Percentiles rank a stretch among this genome's conserved stretches.
Evolutionary conservation across 2,329 filamentous ascomycete genomes (phyloP).

Genomic region (Fusarium sp.): DNA sequence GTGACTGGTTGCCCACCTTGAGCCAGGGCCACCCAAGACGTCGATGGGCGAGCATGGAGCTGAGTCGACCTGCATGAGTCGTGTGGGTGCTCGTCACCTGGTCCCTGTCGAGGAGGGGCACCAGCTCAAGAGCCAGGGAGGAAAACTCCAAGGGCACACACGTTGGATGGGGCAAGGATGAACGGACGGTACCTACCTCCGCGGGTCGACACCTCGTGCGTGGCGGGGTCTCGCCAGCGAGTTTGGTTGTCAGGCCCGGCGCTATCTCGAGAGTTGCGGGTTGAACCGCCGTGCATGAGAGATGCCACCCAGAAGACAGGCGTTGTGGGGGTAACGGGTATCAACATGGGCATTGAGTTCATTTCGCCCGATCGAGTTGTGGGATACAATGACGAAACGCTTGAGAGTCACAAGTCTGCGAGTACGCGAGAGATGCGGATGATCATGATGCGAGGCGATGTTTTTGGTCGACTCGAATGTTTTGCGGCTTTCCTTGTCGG

Average conservation of each 20-base stretch:
- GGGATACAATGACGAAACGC: conserved; percentile 1
- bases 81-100: conserved; percentile 36
- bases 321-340: conserved; percentile 31
- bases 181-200: conserved; percentile 19
- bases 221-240: conserved; percentile 32
- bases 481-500: neutral
- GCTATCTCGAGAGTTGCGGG: conserved; percentile 49
- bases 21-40: conserved; percentile 31
- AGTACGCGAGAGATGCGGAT: neutral
- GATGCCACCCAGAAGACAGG: conserved; percentile 40
- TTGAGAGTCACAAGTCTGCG: neutral
- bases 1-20: conserved; percentile 37
- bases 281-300: conserved; percentile 51
- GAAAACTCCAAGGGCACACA: conserved; percentile 21
- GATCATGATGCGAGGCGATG: neutral
- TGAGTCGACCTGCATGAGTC: conserved; percentile 40
- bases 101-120: conserved; percentile 31
- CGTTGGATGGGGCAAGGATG: conserved; percentile 31
- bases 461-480: neutral
- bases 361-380: conserved; percentile 10
- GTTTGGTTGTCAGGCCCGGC: conserved; percentile 42
- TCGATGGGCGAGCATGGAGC: conserved; percentile 35
- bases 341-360: conserved; percentile 15
- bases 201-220: conserved; percentile 33
- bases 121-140: conserved; percentile 22